phyloP scores from a whole-genome alignment of 768 basidiomycete species.

The Suillus tomentosus region DNA sequence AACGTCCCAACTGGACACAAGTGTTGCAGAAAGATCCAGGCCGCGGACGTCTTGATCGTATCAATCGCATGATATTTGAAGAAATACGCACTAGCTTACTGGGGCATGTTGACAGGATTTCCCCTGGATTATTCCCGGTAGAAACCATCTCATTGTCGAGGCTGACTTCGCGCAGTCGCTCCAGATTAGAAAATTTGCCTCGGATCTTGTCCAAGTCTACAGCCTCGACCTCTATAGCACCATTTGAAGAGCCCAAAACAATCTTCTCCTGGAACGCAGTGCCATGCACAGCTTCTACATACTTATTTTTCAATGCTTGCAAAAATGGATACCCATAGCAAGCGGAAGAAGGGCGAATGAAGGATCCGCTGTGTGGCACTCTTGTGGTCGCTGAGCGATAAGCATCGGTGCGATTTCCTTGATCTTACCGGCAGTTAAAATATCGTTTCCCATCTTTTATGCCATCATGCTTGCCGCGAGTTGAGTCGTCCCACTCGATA shows the following conservation, averaged over 20 bases:
- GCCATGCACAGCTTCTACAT: slow-evolving; percentile 65
- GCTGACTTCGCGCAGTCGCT: slow-evolving; percentile 74
- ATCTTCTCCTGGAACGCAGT: slow-evolving; percentile 58
- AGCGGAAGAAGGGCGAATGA: slow-evolving; percentile 67
- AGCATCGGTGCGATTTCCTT: slow-evolving; percentile 11
- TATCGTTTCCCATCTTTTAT: slow-evolving; percentile 74
- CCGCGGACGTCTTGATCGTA: slow-evolving; percentile 63
- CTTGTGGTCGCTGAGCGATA: slow-evolving; percentile 39
- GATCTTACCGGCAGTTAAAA: slow-evolving; percentile 71
- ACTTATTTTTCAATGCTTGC: slow-evolving; percentile 73
- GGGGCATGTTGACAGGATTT: slow-evolving; percentile 60
- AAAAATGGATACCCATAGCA: slow-evolving; percentile 72
- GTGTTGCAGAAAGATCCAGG: slow-evolving; percentile 77
- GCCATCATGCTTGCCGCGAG: slow-evolving; percentile 88
- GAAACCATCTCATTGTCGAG: slow-evolving; percentile 71
- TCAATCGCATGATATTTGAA: slow-evolving; percentile 18
- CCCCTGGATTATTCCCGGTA: slow-evolving; percentile 48
- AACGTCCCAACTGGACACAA: slow-evolving; percentile 71
- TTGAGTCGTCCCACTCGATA: slow-evolving; percentile 92
- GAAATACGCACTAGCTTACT: slow-evolving; percentile 49
- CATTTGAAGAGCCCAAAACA: slow-evolving; percentile 78
- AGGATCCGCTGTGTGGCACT: slow-evolving; percentile 67
- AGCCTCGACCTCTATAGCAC: slow-evolving; percentile 84
- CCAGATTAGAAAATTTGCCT: slow-evolving; percentile 64
- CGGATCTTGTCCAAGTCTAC: slow-evolving; percentile 81